Evolutionary conservation across 441 rosid species (phyloP).

Genomic region (Gossypium laxum): DNA sequence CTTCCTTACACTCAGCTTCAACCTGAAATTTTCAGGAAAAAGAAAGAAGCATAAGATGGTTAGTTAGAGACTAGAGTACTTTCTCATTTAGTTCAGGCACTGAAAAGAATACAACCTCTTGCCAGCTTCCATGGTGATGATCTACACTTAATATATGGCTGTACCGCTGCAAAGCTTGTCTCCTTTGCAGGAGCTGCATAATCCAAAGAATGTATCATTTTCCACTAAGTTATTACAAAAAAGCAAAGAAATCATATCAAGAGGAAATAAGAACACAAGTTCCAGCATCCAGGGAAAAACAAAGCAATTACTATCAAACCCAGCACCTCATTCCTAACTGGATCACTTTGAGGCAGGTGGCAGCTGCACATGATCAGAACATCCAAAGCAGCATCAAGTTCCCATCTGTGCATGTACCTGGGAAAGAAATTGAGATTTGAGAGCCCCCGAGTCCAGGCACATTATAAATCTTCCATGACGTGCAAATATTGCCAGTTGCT

Average conservation of each 20-base stretch:
- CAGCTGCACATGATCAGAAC: conserved; percentile 98
- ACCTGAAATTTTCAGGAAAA: conserved; percentile 42
- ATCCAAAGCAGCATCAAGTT: conserved; percentile 81
- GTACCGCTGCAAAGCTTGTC: conserved; percentile 82
- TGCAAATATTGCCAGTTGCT: background rate
- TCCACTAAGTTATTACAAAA: conserved; percentile 5
- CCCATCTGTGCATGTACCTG: conserved; percentile 91
- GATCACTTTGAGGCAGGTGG: conserved; percentile 63
- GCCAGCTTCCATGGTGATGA: conserved; percentile 89
- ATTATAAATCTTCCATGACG: background rate
- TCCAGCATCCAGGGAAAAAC: conserved; percentile 3
- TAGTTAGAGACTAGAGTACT: background rate
- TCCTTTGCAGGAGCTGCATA: conserved; percentile 62
- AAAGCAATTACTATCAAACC: conserved; percentile 12
- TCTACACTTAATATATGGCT: conserved; percentile 82
- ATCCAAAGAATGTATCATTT: background rate
- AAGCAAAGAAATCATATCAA: conserved; percentile 4
- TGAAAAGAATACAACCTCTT: conserved; percentile 57
- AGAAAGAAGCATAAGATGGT: conserved; percentile 2
- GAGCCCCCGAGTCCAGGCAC: background rate
- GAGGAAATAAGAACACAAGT: conserved; percentile 6
- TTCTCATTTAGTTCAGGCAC: conserved; percentile 11
- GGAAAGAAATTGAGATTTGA: conserved; percentile 18
- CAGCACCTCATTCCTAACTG: conserved; percentile 58
- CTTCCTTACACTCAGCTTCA: conserved; percentile 79